Conservation (phyloP, 2,329 filamentous ascomycete species). For the Aspergillus japonicus region DNA sequence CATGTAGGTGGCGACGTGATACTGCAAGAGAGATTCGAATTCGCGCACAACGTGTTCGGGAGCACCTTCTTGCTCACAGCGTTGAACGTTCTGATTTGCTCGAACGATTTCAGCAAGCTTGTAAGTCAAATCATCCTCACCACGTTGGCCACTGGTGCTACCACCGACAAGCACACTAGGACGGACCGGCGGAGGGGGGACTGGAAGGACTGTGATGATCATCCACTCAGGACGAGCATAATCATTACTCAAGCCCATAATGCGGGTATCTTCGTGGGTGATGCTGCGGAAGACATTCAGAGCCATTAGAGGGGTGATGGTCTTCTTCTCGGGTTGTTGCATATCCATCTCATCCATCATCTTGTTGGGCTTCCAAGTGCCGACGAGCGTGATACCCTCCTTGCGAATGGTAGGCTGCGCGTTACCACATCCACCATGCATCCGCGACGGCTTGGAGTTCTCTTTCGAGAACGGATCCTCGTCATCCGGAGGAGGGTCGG, state of each 20-base stretch:
- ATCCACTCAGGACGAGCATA: constrained; percentile 98
- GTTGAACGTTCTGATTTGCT: constrained; percentile 90
- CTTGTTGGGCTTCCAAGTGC: constrained; percentile 69
- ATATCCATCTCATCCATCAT: constrained; percentile 65
- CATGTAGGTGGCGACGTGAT: constrained; percentile 99
- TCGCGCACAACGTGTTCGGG: constrained; percentile 88
- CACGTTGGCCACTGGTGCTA: constrained; percentile 84
- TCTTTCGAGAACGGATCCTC: constrained; percentile 70
- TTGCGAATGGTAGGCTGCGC: constrained; percentile 83
- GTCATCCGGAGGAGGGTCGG: constrained; percentile 66
- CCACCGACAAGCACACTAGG: constrained; percentile 97
- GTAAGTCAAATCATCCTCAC: constrained; percentile 98
- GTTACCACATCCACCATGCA: constrained; percentile 92
- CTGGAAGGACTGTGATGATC: constrained; percentile 90
- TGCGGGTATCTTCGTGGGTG: constrained; percentile 72
- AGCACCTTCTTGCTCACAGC: constrained; percentile 86
- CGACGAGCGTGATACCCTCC: constrained; percentile 79
- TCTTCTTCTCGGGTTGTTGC: constrained; percentile 73
- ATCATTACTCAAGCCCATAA: constrained; percentile 89
- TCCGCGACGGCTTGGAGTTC: constrained; percentile 50
- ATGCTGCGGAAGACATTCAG: constrained; percentile 86
- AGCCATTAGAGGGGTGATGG: constrained; percentile 79
- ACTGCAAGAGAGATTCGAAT: constrained; percentile 89
- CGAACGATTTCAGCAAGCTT: constrained; percentile 98
- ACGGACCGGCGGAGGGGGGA: constrained; percentile 91